Evolutionary conservation across 345 rosid genomes (phyloP).

Genomic region (Linum lewisii): DNA sequence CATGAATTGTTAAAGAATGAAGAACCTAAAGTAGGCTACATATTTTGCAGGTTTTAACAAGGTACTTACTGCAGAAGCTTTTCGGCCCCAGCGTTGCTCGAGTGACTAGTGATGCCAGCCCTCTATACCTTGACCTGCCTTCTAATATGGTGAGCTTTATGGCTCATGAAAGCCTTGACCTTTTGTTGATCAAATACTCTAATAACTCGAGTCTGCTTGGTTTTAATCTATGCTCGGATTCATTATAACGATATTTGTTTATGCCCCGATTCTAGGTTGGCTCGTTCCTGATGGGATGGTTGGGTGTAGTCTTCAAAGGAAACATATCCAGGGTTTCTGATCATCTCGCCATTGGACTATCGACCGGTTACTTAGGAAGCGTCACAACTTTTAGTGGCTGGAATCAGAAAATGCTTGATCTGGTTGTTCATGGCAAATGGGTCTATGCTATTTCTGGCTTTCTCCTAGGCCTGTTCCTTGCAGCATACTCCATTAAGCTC

Average conservation of each 20-base stretch:
- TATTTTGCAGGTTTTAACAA: slow-evolving; percentile 56
- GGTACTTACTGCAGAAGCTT: slow-evolving; percentile 62
- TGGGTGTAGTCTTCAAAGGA: slow-evolving; percentile 72
- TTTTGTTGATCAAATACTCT: too few relatives aligned
- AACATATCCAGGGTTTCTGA: slow-evolving; percentile 54
- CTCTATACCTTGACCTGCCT: slow-evolving; percentile 75
- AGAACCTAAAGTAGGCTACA: not conserved
- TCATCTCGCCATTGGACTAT: slow-evolving; percentile 62
- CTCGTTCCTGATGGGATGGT: slow-evolving; percentile 98
- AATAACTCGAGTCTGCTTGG: too few relatives aligned
- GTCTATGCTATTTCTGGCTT: slow-evolving; percentile 51
- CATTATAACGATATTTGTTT: not conserved
- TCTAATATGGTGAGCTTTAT: slow-evolving; percentile 82
- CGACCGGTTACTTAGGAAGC: slow-evolving; percentile 89
- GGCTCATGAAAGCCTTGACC: too few relatives aligned
- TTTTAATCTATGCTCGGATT: too few relatives aligned
- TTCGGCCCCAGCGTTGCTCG: slow-evolving; percentile 63
- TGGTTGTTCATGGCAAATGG: slow-evolving; percentile 66
- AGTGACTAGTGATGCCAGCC: slow-evolving; percentile 44
- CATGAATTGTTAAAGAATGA: not conserved
- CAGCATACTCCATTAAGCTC: slow-evolving; percentile 55
- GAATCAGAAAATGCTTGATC: slow-evolving; percentile 96
- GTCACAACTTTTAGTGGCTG: slow-evolving; percentile 97
- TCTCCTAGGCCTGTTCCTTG: slow-evolving; percentile 70
- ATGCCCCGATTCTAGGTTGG: slow-evolving; percentile 40